Conservation (phyloP, 225 moss, liverwort and hornwort species). For the Pseudoscleropodium purum region DNA sequence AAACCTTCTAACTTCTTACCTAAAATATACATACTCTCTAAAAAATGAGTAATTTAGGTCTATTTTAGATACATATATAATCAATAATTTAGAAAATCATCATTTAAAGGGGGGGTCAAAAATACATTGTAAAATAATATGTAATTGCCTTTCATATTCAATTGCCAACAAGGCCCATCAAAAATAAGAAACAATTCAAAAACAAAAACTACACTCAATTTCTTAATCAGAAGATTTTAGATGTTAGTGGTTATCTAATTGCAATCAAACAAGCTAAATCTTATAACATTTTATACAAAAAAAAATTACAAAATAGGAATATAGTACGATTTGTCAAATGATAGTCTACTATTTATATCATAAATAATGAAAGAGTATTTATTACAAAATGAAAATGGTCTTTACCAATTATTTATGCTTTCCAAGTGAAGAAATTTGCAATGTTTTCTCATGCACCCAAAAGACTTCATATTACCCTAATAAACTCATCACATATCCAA, state of each 20-base stretch:
- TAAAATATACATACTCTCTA: background rate
- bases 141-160: background rate
- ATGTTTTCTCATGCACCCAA: fast-evolving
- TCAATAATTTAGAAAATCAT: background rate
- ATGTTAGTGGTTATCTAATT: background rate
- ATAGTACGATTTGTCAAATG: fast-evolving
- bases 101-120: no score
- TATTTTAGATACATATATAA: background rate
- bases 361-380: background rate
- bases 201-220: fast-evolving
- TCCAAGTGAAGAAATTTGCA: no score
- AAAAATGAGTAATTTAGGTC: background rate
- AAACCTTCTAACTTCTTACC: background rate
- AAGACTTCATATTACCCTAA: background rate
- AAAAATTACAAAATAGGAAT: background rate
- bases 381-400: background rate
- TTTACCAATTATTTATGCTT: background rate
- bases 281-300: background rate
- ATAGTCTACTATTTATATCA: background rate
- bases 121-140: background rate
- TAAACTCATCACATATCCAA: background rate
- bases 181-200: background rate
- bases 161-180: background rate
- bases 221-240: background rate
- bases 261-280: background rate